Base-by-base conservation (phyloP, 2,329 filamentous ascomycete species). In the Hysterium pulicare region DNA sequence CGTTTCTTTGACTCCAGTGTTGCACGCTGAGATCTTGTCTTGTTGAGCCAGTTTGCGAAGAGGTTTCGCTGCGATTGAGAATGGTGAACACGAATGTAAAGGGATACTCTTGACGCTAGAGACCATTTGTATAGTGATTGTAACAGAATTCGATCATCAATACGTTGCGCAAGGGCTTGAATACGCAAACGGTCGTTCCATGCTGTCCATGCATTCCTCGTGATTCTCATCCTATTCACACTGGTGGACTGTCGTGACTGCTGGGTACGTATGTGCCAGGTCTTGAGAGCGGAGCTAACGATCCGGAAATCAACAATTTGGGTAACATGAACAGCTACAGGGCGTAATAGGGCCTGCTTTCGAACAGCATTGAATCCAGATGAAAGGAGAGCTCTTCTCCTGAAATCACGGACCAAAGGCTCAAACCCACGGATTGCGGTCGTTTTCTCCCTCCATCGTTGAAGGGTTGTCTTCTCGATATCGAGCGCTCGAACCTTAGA, bases 161-260 rank as follows among this genome's bases (percentile, higher is more conserved):
- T 77, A 11, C 72, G 74, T 16, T 71, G 66, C 37, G 63, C 66
- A 2, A 84, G 61, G 13, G 73, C 72, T 50, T 74, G 69, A 47
- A 71, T 74, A 15, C 81, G 77, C 13, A 83, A 68, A 13, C 68
- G 67, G 52, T 84, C 78, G 48, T 83, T 84, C 82, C 82, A 85
- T 9, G 69, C 66, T 1, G 74, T 81, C 69, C 77, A 81, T 3
- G 77, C 70, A 56, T 79, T 80, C 38, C 73, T 74, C 38, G 82
- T 54, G 21, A 83, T 58, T 34, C 79, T 74, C 49, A 69, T 59
- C 9, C 67, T 72, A 54, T 83, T 71, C 23, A 78, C 64, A 38
- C 70, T 62, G 17, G 66, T 62, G 15, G 81, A 80, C 50, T 73
- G 66, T 35, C 64, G 66, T 24, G 72, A 66, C 50, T 73, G 49